A percentile compares a stretch with the other conserved stretches of the same genome.
These are phyloP conservation scores for Catenaria anguillulae DNA, from an alignment of 371 early-diverging fungal species.

Conservation along the genomic window DNA sequence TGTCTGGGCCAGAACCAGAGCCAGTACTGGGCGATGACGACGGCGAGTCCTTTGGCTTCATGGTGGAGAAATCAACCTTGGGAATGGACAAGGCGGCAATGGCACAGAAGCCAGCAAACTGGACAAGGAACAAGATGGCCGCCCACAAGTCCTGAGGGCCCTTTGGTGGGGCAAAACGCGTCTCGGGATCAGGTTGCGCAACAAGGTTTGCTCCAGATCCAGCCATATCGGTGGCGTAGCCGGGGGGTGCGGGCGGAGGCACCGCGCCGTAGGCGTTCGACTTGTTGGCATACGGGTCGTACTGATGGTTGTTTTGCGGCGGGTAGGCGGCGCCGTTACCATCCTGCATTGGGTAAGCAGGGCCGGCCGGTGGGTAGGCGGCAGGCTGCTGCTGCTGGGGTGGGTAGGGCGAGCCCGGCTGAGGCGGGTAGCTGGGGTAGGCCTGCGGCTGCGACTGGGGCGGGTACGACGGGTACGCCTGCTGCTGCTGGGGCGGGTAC, in stretches of 20 bases:
- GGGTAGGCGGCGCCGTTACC: too few species aligned
- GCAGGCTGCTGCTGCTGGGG: too few species aligned
- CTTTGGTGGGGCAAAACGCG: background rate
- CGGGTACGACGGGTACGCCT: background rate
- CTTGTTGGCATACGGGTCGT: too few species aligned
- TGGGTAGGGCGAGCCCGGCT: background rate
- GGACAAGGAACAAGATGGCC: background rate
- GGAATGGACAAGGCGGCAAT: background rate
- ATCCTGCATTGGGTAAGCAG: too few species aligned
- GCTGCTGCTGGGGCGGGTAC: background rate
- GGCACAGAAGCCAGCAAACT: background rate
- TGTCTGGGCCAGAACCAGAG: background rate
- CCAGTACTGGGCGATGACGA: background rate
- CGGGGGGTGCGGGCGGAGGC: too few species aligned
- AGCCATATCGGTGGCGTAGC: too few species aligned
- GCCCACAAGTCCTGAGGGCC: constrained; percentile 6
- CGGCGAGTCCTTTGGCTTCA: background rate
- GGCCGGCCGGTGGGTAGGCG: too few species aligned
- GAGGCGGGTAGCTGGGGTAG: background rate
- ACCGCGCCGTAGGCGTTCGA: too few species aligned
- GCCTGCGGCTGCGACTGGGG: too few species aligned
- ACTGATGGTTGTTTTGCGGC: too few species aligned
- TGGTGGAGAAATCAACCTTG: background rate
- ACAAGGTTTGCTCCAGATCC: too few species aligned
- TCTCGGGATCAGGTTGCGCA: background rate